phyloP scores from a whole-genome alignment of 495 filamentous ascomycete genomes.

The Arthonia radiata region DNA sequence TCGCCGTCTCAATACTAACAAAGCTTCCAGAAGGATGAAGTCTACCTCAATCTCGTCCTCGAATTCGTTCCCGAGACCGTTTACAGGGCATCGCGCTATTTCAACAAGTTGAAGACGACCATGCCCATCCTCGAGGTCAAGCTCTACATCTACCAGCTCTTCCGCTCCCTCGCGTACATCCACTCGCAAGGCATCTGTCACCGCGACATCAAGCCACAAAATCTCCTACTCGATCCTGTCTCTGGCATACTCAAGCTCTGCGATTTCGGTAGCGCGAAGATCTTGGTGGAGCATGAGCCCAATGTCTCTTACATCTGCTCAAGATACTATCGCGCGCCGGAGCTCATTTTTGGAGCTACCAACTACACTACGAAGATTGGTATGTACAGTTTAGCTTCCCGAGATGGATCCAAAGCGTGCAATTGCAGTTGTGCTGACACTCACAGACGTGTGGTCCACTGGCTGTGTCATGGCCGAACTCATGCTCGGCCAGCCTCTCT shows the following conservation, averaged over 20 bases:
- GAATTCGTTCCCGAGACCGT: constrained; percentile 98
- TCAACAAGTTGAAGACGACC: constrained; percentile 99
- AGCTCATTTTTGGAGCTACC: constrained; percentile 95
- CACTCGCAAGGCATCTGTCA: constrained; percentile 99
- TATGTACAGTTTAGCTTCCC: constrained; percentile 21
- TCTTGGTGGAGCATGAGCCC: constrained; percentile 93
- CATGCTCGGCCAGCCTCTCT: constrained; percentile 95
- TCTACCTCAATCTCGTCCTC: constrained; percentile 93
- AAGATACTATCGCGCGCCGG: constrained; percentile 90
- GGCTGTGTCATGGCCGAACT: constrained; percentile 98
- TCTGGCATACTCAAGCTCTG: constrained; percentile 90
- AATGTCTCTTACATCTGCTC: constrained; percentile 99
- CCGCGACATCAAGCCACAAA: constrained; percentile 97
- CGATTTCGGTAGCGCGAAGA: constrained; percentile 98
- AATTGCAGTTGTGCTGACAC: constrained; percentile 3
- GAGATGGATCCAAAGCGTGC: constrained; percentile 2
- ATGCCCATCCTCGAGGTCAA: constrained; percentile 99
- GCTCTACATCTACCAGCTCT: constrained; percentile 98
- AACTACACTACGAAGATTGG: constrained; percentile 99
- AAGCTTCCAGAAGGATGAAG: constrained; percentile 89
- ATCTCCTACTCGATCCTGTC: constrained; percentile 72
- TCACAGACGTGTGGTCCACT: constrained; percentile 89
- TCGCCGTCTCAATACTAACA: too few species aligned
- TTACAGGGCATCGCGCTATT: constrained; percentile 93
- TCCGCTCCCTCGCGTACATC: constrained; percentile 93